phyloP scores from a whole-genome alignment of 495 filamentous ascomycete species.

The Penicillium steckii region DNA sequence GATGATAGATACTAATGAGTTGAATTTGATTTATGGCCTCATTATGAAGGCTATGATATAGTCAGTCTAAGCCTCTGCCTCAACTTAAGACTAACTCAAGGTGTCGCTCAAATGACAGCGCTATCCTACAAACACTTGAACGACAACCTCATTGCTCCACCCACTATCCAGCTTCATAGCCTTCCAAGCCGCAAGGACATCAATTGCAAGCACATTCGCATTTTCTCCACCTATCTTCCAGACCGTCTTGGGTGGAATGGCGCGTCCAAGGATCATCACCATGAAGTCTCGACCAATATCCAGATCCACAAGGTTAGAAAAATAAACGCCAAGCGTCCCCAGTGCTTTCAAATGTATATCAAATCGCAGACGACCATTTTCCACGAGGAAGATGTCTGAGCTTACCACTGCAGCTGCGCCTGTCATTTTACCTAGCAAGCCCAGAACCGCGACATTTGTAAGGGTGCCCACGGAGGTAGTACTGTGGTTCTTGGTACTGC shows the following conservation, averaged over 20 bases:
- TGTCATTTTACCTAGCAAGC: slow-evolving; percentile 86
- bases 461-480: background rate
- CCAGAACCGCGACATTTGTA: slow-evolving; percentile 65
- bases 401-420: slow-evolving; percentile 73
- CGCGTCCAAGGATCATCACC: slow-evolving; percentile 67
- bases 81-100: background rate
- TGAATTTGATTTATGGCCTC: too few relatives aligned
- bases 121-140: slow-evolving; percentile 59
- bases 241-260: slow-evolving; percentile 67
- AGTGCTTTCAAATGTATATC: slow-evolving; percentile 75
- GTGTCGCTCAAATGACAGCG: background rate
- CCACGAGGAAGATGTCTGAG: slow-evolving; percentile 53
- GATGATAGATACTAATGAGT: too few relatives aligned
- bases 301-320: slow-evolving; percentile 62
- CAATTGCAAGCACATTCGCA: slow-evolving; percentile 67
- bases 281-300: slow-evolving; percentile 68
- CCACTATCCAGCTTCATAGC: slow-evolving; percentile 66
- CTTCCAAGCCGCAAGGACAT: slow-evolving; percentile 77
- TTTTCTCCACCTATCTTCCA: slow-evolving; percentile 49
- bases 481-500: slow-evolving; percentile 11
- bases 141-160: slow-evolving; percentile 81
- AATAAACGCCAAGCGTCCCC: slow-evolving; percentile 68
- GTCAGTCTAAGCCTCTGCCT: too few relatives aligned
- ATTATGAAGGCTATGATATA: too few relatives aligned
- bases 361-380: slow-evolving; percentile 60